Evolutionary conservation across 495 filamentous ascomycete species (phyloP).

Genomic region (Xeromyces bisporus): DNA sequence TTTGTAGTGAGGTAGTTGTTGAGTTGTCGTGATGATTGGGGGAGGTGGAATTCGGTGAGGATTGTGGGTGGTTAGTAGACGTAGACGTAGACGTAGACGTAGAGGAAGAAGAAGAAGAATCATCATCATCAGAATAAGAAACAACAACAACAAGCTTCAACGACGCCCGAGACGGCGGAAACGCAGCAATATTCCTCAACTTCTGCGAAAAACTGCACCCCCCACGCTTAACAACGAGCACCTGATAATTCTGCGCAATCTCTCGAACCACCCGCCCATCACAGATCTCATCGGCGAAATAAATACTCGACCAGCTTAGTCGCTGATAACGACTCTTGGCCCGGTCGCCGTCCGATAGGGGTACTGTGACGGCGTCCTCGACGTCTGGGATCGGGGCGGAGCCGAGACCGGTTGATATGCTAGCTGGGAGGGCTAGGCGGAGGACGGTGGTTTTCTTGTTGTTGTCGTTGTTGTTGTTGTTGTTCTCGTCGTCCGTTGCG

Average conservation of each 20-base stretch:
- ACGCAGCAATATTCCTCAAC: constrained; percentile 64
- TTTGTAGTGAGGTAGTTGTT: not conserved
- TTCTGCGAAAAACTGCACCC: constrained; percentile 75
- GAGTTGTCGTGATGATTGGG: not conserved
- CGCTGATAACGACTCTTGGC: constrained; percentile 19
- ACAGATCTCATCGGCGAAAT: constrained; percentile 56
- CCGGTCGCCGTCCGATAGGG: constrained; percentile 22
- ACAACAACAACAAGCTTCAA: constrained; percentile 75
- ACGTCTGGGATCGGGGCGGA: constrained; percentile 58
- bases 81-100: too few species aligned
- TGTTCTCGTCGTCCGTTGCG: too few species aligned
- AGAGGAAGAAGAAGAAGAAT: too few species aligned
- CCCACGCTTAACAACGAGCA: constrained; percentile 72
- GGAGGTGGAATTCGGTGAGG: not conserved
- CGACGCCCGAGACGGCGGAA: constrained; percentile 36
- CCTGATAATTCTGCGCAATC: constrained; percentile 47
- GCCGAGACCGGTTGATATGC: constrained; percentile 56
- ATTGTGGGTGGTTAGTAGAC: not conserved
- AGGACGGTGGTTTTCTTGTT: constrained; percentile 11
- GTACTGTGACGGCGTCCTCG: constrained; percentile 34
- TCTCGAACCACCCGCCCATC: constrained; percentile 39
- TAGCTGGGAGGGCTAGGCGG: constrained; percentile 43
- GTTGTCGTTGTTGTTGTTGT: too few species aligned
- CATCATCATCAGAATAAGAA: constrained; percentile 40
- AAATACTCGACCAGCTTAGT: constrained; percentile 54